Evolutionary conservation across 768 basidiomycete species (phyloP).

Genomic region (Phylloporus sp.): DNA sequence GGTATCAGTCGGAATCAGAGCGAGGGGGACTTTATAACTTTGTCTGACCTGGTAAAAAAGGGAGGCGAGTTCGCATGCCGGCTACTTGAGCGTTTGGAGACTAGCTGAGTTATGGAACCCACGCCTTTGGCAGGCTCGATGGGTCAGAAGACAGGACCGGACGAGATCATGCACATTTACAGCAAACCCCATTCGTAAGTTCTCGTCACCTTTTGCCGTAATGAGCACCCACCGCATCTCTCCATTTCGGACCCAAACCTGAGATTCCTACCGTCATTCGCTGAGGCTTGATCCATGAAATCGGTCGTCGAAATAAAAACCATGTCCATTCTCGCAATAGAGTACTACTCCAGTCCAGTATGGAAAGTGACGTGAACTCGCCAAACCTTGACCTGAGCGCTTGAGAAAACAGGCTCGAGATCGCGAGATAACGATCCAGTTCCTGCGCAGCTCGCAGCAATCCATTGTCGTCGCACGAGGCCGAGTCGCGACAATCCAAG

Average conservation of each 20-base stretch:
- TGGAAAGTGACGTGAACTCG: constrained; percentile 25
- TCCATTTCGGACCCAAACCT: constrained; percentile 26
- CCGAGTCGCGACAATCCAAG: constrained; percentile 21
- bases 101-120: constrained; percentile 28
- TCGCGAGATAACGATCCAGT: constrained; percentile 31
- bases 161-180: constrained; percentile 26
- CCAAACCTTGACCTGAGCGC: constrained; percentile 15
- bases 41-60: constrained; percentile 21
- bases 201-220: constrained; percentile 27
- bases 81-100: constrained; percentile 12
- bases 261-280: constrained; percentile 19
- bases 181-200: constrained; percentile 26
- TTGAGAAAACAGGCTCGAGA: constrained; percentile 16
- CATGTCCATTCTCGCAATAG: neutral
- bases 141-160: constrained; percentile 27
- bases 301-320: constrained; percentile 13
- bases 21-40: constrained; percentile 29
- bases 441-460: neutral
- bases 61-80: constrained; percentile 16
- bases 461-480: constrained; percentile 15
- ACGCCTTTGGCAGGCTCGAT: constrained; percentile 29
- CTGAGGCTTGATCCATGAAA: constrained; percentile 25
- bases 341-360: constrained; percentile 9
- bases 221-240: constrained; percentile 23
- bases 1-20: constrained; percentile 3